A percentile compares a stretch with the other conserved stretches of the same genome.
phyloP scores from a whole-genome alignment of 2,329 filamentous ascomycete genomes.

The Aureobasidium melanogenum region DNA sequence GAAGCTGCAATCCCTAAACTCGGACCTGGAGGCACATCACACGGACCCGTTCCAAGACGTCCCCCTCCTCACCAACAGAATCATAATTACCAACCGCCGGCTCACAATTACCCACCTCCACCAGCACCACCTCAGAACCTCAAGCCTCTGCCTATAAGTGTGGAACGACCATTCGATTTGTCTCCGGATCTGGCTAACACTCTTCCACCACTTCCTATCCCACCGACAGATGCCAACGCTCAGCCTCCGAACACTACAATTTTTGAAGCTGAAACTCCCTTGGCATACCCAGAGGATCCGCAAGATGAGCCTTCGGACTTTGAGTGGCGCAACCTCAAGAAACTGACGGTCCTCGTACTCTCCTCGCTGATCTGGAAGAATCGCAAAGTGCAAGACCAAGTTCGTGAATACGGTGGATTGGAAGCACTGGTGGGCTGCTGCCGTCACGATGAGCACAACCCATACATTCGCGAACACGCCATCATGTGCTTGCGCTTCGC shows the following conservation, averaged over 20 bases:
- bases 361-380: slow-evolving; percentile 84
- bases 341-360: slow-evolving; percentile 82
- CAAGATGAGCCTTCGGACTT: slow-evolving; percentile 58
- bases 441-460: slow-evolving; percentile 84
- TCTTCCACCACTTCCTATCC: slow-evolving; percentile 28
- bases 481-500: slow-evolving; percentile 77
- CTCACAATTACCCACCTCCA: neutral
- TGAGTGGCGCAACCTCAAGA: slow-evolving; percentile 79
- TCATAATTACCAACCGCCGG: neutral
- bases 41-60: slow-evolving; percentile 8
- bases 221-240: slow-evolving; percentile 37
- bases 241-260: slow-evolving; percentile 26
- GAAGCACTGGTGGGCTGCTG: slow-evolving; percentile 84
- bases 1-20: slow-evolving; percentile 76
- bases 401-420: slow-evolving; percentile 75
- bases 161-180: slow-evolving; percentile 59
- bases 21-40: slow-evolving; percentile 42
- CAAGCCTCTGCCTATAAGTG: slow-evolving; percentile 31
- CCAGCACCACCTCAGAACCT: slow-evolving; percentile 1
- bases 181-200: slow-evolving; percentile 23
- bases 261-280: slow-evolving; percentile 34
- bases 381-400: slow-evolving; percentile 75
- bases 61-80: neutral
- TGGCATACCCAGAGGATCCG: slow-evolving; percentile 35
- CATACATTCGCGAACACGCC: slow-evolving; percentile 85